These are phyloP conservation scores for Ustilago sp. DNA, from an alignment of 1,284 basidiomycete species.

Conservation along the genomic window DNA sequence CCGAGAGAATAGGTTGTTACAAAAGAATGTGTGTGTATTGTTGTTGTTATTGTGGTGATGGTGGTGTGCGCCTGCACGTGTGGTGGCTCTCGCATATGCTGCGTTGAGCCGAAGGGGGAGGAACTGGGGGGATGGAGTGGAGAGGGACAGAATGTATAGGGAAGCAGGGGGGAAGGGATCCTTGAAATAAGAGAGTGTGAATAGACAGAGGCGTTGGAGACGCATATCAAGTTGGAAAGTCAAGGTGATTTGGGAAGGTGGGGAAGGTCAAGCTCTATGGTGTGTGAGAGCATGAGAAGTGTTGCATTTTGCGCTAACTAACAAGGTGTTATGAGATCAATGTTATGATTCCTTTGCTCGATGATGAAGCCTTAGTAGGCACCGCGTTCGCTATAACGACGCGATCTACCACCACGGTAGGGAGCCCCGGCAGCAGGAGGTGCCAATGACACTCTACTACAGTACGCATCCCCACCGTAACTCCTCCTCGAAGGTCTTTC, in stretches of 20 bases:
- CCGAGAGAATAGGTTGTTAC: background rate
- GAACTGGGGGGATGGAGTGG: background rate
- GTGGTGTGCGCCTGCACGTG: constrained; percentile 13
- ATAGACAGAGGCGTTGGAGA: background rate
- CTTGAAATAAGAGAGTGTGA: constrained; percentile 9
- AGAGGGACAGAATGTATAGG: background rate
- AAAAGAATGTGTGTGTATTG: constrained; percentile 1
- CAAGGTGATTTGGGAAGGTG: background rate
- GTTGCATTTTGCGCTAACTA: background rate
- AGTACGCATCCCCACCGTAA: constrained; percentile 36
- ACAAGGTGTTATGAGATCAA: background rate
- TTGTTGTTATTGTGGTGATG: background rate
- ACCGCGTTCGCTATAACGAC: constrained; percentile 51
- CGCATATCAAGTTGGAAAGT: background rate
- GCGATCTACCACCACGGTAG: constrained; percentile 49
- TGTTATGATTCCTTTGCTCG: background rate
- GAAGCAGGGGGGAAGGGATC: background rate
- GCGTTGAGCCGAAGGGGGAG: background rate
- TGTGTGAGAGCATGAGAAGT: background rate
- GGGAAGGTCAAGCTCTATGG: background rate
- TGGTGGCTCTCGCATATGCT: background rate
- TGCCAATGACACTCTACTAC: constrained; percentile 35
- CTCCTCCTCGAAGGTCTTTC: constrained; percentile 36
- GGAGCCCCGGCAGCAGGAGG: constrained; percentile 26
- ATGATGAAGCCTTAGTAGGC: constrained; percentile 28